Conservation (phyloP, 2,329 filamentous ascomycete species). For the Trichoderma atrobrunneum region DNA sequence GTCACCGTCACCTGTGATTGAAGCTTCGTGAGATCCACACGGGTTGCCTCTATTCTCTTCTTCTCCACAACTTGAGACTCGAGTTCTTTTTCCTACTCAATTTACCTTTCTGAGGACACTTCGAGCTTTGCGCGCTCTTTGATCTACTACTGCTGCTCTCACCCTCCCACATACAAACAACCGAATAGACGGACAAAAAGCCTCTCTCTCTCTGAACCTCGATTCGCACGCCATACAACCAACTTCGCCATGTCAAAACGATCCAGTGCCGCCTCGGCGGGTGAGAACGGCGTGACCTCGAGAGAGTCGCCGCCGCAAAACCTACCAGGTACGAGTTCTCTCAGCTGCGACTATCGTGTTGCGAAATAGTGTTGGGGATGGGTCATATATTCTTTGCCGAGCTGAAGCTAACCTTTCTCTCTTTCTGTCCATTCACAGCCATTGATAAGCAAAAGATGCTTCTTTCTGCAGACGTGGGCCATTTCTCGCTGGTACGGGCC, state of each 20-base stretch:
- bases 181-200: background rate
- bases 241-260: conserved; percentile 59
- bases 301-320: conserved; percentile 32
- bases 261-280: conserved; percentile 41
- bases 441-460: conserved; percentile 75
- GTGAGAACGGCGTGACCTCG: conserved; percentile 27
- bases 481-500: conserved; percentile 67
- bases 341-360: background rate
- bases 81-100: background rate
- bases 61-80: background rate
- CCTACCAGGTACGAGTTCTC: conserved; percentile 33
- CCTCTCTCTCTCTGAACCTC: background rate
- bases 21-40: background rate
- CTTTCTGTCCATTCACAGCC: conserved; percentile 38
- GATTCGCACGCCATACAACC: background rate
- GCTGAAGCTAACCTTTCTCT: background rate
- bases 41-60: background rate
- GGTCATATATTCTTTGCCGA: background rate
- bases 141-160: background rate
- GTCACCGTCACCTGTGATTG: background rate
- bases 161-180: background rate
- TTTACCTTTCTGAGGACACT: background rate
- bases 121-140: background rate
- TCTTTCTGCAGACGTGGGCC: conserved; percentile 65
- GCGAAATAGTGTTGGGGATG: background rate